Base-by-base conservation (phyloP, 345 rosid species). In the Arabis hirsuta region DNA sequence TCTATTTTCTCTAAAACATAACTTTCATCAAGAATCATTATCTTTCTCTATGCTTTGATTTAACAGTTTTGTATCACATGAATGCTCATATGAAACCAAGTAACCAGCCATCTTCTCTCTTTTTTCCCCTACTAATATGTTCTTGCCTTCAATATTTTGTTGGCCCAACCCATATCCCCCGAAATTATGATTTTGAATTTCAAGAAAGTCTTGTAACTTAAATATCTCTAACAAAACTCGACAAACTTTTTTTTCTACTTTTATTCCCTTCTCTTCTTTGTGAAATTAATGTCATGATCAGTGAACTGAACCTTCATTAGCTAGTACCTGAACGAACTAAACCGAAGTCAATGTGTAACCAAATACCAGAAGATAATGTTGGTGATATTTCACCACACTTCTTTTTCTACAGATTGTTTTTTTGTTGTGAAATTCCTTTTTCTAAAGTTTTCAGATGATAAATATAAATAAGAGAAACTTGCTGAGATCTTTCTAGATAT, bases 281-380 rank as follows among this genome's bases (percentile, higher is more conserved):
- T 60, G 48, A 41, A 41, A n/a, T n/a, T n/a, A 58, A 41, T 41
- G 29, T 44, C 42, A 59, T 24, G 24, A 59, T 24, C 47, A 58
- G 47, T 20, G 47, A 39, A 57, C 45, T 19, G 29, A 36, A 58
- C 47, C 47, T 22, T 39, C 32, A 44, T 7, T n/a, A n/a, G n/a
- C n/a, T 41, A 59, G 47, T 12, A 12, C 31, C 47, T 20, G 16
- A 22, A 47, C 55, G 16, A 14, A 32, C 57, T 64, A 48, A 69
- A 34, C 41, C 48, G 22, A 29, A 34, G 9, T 58, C n/a, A 12
- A 42, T 42, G 9, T 24, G 14, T 14, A 58, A 29, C 58, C 50
- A 59, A 36, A 51, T 65, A 36, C 20, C 12, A 20, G 12, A 50
- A 16, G 11, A 16, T 16, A 58, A 50, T 26, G 8, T 44, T 57